Percentiles rank a stretch among this genome's conserved stretches.
These are phyloP conservation scores for Lasiosphaeria miniovina DNA, from an alignment of 495 filamentous ascomycete species.

Conservation along the genomic window DNA sequence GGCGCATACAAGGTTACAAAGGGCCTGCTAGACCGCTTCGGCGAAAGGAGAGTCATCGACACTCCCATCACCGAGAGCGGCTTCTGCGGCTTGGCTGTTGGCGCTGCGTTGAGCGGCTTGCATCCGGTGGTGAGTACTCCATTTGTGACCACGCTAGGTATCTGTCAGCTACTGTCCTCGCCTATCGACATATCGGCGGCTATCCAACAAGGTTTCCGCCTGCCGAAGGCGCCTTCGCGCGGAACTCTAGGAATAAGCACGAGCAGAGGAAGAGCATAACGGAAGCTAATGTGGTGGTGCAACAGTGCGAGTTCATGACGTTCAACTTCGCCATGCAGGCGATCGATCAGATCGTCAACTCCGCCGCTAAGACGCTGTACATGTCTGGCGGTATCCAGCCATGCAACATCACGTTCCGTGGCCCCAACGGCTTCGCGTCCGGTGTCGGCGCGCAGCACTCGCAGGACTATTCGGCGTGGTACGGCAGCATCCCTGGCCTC, in stretches of 20 bases:
- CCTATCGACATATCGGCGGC: not conserved
- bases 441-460: slow-evolving; percentile 98
- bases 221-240: too few relatives aligned
- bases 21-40: slow-evolving; percentile 93
- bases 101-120: slow-evolving; percentile 89
- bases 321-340: slow-evolving; percentile 99
- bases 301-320: slow-evolving; percentile 98
- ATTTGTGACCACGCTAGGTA: not conserved
- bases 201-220: slow-evolving; percentile 1
- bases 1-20: slow-evolving; percentile 99
- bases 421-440: slow-evolving; percentile 94
- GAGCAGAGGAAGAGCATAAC: not conserved
- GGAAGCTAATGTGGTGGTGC: slow-evolving; percentile 15
- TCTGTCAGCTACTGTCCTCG: not conserved
- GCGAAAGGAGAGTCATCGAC: slow-evolving; percentile 96
- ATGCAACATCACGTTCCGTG: slow-evolving; percentile 98
- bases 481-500: slow-evolving; percentile 93
- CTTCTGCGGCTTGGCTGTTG: slow-evolving; percentile 88
- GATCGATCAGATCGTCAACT: slow-evolving; percentile 99
- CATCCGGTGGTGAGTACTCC: slow-evolving; percentile 77
- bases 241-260: not conserved
- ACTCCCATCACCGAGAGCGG: slow-evolving; percentile 97
- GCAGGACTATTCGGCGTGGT: slow-evolving; percentile 97
- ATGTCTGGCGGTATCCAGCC: slow-evolving; percentile 99
- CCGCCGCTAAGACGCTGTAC: slow-evolving; percentile 97